Evolutionary conservation across 495 filamentous ascomycete genomes (phyloP).

Genomic region (Hyaloscypha hepaticicola): DNA sequence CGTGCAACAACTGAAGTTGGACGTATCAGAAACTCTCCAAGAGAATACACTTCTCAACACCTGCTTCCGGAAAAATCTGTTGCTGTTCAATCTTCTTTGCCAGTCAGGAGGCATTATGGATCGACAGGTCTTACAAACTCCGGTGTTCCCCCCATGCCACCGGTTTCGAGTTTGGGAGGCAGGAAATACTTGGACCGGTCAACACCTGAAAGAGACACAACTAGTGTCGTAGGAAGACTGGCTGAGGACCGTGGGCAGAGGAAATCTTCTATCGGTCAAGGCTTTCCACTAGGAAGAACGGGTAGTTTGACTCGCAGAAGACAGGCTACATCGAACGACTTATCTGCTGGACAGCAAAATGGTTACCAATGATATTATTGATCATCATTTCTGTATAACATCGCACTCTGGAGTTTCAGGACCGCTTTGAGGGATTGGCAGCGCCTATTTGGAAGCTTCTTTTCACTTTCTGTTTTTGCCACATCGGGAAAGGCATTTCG

Average conservation of each 20-base stretch:
- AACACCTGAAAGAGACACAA: slow-evolving; percentile 41
- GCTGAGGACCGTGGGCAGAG: slow-evolving; percentile 41
- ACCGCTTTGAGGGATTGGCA: background rate
- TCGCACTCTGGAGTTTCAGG: slow-evolving; percentile 14
- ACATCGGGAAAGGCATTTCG: slow-evolving; percentile 23
- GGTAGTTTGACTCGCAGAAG: slow-evolving; percentile 26
- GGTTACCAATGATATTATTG: slow-evolving; percentile 19
- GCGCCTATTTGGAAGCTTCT: background rate
- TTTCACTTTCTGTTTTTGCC: slow-evolving; percentile 11
- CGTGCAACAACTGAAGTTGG: slow-evolving; percentile 58
- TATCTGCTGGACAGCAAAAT: slow-evolving; percentile 17
- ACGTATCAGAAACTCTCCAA: slow-evolving; percentile 26
- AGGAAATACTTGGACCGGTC: slow-evolving; percentile 50
- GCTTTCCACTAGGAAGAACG: slow-evolving; percentile 24
- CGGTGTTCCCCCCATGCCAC: slow-evolving; percentile 12
- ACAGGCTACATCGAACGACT: slow-evolving; percentile 17
- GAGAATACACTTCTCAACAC: slow-evolving; percentile 29
- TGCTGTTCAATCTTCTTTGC: slow-evolving; percentile 27
- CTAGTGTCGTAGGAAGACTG: slow-evolving; percentile 37
- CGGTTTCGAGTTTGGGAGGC: slow-evolving; percentile 19
- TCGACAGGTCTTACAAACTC: slow-evolving; percentile 28
- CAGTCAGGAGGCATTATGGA: slow-evolving; percentile 30
- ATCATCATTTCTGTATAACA: slow-evolving; percentile 1
- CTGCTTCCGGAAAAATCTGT: slow-evolving; percentile 24
- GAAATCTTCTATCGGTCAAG: slow-evolving; percentile 28